Evolutionary conservation across 1,284 basidiomycete genomes (phyloP), one percentile per base, ranked within the genome.

Genomic region (Trametes polyzona): DNA sequence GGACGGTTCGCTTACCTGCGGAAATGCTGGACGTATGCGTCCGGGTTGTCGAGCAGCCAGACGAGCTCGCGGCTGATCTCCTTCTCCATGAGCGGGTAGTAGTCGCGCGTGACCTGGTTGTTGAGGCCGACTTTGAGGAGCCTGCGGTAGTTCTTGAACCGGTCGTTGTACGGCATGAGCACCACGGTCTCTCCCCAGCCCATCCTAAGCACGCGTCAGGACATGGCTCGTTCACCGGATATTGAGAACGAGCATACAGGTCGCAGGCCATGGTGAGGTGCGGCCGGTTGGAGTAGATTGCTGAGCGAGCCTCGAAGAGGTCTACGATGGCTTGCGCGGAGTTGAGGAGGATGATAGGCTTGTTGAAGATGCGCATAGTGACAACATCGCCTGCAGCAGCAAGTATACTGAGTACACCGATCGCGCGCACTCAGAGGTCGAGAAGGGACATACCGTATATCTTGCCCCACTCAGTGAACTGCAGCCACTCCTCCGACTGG

Each of bases 231-330:
- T 19, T 33, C 17, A n/a, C n/a, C 8, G 36, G 17, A n/a, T 16
- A 17, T 24, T 16, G 7, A 16, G n/a, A 16, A 27, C 4, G 47
- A 36, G 59, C 66, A 36, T 46, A 69, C 69, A 72, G 42, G 12
- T 70, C 67, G 21, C 47, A 42, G 10, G 67, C 48, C 30, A 71
- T 58, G 17, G 65, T 44, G 24, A 68, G 57, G 16, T 51, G 52
- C 4, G 72, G 72, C 42, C 77, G 64, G 54, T 67, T 70, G 7
- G 75, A 77, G 54, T 76, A 76, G 43, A 69, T 71, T 0, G 68
- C 55, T 3, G 74, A 69, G 21, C 73, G 63, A 55, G 73, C 75
- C 35, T 75, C 75, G 52, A 78, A 55, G 11, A 78, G 64, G 11
- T 78, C 77, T 9, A 61, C 59, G 11, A 73, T 70, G 0, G 68